Percentiles rank a stretch among this genome's conserved stretches.
These are phyloP conservation scores for Triadica sebifera DNA, from an alignment of 345 rosid species.

Conservation along the genomic window DNA sequence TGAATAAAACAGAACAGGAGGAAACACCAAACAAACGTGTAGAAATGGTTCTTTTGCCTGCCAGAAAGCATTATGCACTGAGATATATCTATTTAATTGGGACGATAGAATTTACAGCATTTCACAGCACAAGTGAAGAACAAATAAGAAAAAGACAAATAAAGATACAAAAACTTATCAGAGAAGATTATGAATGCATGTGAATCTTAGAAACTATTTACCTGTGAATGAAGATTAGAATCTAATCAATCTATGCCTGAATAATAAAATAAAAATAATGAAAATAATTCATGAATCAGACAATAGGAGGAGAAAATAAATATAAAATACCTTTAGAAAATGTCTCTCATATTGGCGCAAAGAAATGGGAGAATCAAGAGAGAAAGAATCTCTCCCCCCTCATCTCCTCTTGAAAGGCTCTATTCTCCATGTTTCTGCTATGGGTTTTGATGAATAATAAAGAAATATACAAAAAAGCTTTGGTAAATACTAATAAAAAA, in stretches of 20 bases:
- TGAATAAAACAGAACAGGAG: conserved; percentile 13
- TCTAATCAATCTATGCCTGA: conserved; percentile 9
- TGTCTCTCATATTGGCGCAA: background rate
- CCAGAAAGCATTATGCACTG: conserved; percentile 23
- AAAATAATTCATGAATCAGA: background rate
- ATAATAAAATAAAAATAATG: conserved; percentile 1
- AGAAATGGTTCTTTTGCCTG: conserved; percentile 28
- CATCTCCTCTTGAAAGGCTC: background rate
- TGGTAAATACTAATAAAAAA: too few relatives aligned
- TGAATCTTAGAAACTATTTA: conserved; percentile 25
- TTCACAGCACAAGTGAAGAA: conserved; percentile 7
- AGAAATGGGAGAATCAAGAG: conserved; percentile 15
- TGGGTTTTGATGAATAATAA: conserved; percentile 5
- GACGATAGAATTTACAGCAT: background rate
- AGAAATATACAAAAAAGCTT: conserved; percentile 8
- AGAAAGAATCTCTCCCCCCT: conserved; percentile 18
- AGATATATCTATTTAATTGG: background rate
- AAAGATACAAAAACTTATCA: conserved; percentile 20
- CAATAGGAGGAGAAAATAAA: too few relatives aligned
- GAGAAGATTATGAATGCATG: conserved; percentile 29
- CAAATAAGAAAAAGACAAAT: background rate
- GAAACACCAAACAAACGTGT: conserved; percentile 8
- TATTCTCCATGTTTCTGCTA: background rate
- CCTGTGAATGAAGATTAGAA: conserved; percentile 44
- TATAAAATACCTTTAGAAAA: conserved; percentile 9